These are phyloP conservation scores for Tuber brumale DNA, from an alignment of 495 filamentous ascomycete genomes.

Conservation along the genomic window DNA sequence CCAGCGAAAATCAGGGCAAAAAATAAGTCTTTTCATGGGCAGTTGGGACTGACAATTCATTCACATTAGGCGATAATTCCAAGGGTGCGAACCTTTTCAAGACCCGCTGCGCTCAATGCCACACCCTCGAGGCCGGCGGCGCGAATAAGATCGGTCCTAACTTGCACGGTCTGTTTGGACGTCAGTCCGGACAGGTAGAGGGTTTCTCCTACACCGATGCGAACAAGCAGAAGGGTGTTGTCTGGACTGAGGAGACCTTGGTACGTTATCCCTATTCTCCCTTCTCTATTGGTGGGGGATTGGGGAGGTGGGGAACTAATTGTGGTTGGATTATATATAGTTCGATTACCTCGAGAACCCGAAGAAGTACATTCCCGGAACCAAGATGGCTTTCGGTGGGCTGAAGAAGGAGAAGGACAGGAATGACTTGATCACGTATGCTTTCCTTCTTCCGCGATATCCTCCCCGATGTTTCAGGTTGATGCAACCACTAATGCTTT, in stretches of 20 bases:
- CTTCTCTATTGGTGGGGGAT: not conserved
- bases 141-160: constrained; percentile 97
- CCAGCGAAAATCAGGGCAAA: not conserved
- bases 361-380: constrained; percentile 96
- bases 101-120: constrained; percentile 98
- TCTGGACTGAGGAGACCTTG: constrained; percentile 80
- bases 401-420: constrained; percentile 99
- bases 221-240: constrained; percentile 93
- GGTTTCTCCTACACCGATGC: constrained; percentile 98
- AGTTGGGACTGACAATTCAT: not conserved
- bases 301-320: constrained; percentile 36
- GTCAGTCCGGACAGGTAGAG: constrained; percentile 81
- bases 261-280: constrained; percentile 51
- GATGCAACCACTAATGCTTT: constrained; percentile 1
- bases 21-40: not conserved
- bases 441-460: constrained; percentile 19
- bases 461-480: not conserved
- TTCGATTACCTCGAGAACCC: constrained; percentile 88
- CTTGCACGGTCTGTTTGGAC: constrained; percentile 94
- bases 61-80: constrained; percentile 68
- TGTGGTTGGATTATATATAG: constrained; percentile 43
- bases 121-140: constrained; percentile 80
- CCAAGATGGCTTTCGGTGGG: constrained; percentile 99
- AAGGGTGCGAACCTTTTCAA: constrained; percentile 99
- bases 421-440: constrained; percentile 98